These are phyloP conservation scores for Xylaria palmicola DNA, from an alignment of 495 filamentous ascomycete genomes.

Conservation along the genomic window DNA sequence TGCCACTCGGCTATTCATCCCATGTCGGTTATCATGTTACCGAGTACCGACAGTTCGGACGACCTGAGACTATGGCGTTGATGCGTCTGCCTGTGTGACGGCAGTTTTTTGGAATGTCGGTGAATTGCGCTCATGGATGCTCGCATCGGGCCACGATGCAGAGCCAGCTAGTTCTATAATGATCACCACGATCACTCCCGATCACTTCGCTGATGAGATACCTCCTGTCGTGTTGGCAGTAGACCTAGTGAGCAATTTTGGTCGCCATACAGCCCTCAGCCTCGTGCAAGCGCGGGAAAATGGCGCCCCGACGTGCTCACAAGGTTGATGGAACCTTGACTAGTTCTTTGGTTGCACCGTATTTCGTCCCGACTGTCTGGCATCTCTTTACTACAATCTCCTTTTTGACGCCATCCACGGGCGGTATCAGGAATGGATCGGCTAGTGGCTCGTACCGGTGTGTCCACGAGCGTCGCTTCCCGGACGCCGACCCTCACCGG, in stretches of 20 bases:
- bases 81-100: not conserved
- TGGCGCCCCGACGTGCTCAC: not conserved
- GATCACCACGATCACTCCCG: not conserved
- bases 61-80: not conserved
- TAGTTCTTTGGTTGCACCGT: not conserved
- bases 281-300: not conserved
- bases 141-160: not conserved
- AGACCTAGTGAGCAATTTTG: not conserved
- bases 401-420: constrained; percentile 3
- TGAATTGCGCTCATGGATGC: not conserved
- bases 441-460: not conserved
- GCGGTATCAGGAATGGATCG: not conserved
- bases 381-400: not conserved
- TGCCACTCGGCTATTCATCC: not conserved
- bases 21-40: not conserved
- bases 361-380: not conserved
- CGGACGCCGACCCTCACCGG: not conserved
- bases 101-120: not conserved
- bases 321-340: not conserved
- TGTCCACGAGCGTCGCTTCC: not conserved
- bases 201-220: not conserved
- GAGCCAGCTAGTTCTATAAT: not conserved
- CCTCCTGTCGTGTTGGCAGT: not conserved
- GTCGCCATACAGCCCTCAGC: not conserved
- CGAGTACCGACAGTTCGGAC: constrained; percentile 9